Base-by-base conservation (phyloP, 73 alveolate genomes). In the Tetrahymena thermophila region DNA sequence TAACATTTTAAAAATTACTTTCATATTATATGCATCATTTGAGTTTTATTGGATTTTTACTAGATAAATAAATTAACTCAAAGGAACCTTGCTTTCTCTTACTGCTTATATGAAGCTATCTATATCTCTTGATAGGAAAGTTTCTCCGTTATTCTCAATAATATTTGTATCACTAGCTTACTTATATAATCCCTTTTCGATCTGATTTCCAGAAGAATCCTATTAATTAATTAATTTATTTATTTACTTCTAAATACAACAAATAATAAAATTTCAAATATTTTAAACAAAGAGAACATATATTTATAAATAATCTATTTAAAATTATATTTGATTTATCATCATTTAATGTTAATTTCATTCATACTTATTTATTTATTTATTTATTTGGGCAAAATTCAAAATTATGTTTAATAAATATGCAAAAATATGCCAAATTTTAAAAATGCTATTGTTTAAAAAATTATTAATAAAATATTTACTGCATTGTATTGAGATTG, bases 1-100 rank as follows among this genome's bases (percentile, higher is more conserved):
- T 50, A 15, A 71, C 3, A n/a, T 25, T n/a, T 3, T 71, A 7
- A 71, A 71, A 28, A 28, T 71, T 71, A 71, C 89, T 31, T 13
- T 95, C 97, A 95, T 95, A 93, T 95, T 95, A 58, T 95, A 95
- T 7, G 97, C 95, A 95, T 95, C 97, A 95, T 95, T 95, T 17
- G 93, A 50, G 84, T 95, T 89, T 50, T 95, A 56, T 85, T 95
- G 40, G 1, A 55, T 95, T 50, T 95, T 95, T 3, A 95, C 56
- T 28, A 95, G 40, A 95, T 95, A 95, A 93, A 95, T 95, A 37
- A 95, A 95, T 93, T 95, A 93, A 14, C 85, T 19, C 84, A 85
- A 85, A 95, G 94, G 93, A 35, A 95, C 83, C 35, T 56, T 95
- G 37, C 94, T 93, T 31, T 95, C 97, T 55, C 94, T 95, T n/a